Conservation (phyloP, 306 rosid genomes). For the Acmispon strigosus region DNA sequence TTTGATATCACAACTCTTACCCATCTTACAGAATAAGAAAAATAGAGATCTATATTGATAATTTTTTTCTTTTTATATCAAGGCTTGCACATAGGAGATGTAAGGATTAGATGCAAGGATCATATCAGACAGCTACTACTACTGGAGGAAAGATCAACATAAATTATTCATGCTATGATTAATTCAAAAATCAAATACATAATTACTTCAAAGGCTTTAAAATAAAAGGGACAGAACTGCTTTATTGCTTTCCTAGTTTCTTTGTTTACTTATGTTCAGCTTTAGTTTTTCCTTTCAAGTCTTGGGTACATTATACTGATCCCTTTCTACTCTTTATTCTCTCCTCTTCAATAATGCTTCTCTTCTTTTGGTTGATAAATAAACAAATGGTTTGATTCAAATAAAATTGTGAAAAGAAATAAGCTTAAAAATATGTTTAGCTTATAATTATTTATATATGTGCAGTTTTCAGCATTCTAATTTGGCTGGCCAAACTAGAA, state of each 20-base stretch:
- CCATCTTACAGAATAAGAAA: not conserved
- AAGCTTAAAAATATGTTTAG: too few species aligned
- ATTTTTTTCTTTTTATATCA: not conserved
- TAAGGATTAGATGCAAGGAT: not conserved
- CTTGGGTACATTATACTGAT: not conserved
- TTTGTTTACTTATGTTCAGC: not conserved
- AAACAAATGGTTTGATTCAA: not conserved
- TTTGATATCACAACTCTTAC: not conserved
- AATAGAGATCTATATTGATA: not conserved
- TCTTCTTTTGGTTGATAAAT: too few species aligned
- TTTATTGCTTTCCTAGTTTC: not conserved
- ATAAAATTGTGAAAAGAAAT: too few species aligned
- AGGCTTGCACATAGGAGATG: constrained; percentile 3
- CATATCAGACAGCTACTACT: not conserved
- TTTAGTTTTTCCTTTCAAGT: not conserved
- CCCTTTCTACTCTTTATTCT: not conserved
- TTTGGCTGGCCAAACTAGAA: too few species aligned
- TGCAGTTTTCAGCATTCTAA: too few species aligned
- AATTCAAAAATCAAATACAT: not conserved
- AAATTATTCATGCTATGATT: not conserved
- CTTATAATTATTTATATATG: too few species aligned
- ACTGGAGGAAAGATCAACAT: not conserved
- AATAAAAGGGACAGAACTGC: not conserved
- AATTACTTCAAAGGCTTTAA: not conserved
- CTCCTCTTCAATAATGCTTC: not conserved